These are phyloP conservation scores for Cytospora piceae DNA, from an alignment of 2,329 filamentous ascomycete species.

Conservation along the genomic window DNA sequence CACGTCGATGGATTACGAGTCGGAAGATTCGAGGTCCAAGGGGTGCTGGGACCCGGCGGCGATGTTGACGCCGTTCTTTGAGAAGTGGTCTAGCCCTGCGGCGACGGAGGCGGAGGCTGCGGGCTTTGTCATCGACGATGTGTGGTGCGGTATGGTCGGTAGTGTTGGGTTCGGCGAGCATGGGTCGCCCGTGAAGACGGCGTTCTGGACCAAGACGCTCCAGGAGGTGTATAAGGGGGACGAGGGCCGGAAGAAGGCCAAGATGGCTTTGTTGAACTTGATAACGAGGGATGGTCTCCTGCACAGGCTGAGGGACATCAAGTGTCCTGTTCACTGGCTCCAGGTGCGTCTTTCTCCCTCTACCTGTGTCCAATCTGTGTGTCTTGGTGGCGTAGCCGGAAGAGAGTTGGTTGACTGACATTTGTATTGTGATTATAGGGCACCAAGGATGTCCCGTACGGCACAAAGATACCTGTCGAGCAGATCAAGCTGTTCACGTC, in stretches of 20 bases:
- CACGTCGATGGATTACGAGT: slow-evolving; percentile 59
- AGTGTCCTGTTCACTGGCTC: slow-evolving; percentile 57
- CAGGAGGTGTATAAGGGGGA: slow-evolving; percentile 53
- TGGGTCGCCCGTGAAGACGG: slow-evolving; percentile 41
- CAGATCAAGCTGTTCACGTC: slow-evolving; percentile 56
- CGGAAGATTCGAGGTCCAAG: slow-evolving; percentile 46
- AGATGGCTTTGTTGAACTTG: slow-evolving; percentile 50
- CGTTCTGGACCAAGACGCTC: slow-evolving; percentile 52
- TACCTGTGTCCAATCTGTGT: background rate
- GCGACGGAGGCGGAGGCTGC: slow-evolving; percentile 36
- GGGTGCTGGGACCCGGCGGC: slow-evolving; percentile 55
- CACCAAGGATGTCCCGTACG: slow-evolving; percentile 49
- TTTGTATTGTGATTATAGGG: slow-evolving; percentile 40
- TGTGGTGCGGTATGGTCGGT: slow-evolving; percentile 50
- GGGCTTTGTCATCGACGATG: slow-evolving; percentile 52
- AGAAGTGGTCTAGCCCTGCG: slow-evolving; percentile 44
- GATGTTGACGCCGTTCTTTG: slow-evolving; percentile 46
- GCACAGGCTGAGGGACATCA: slow-evolving; percentile 49
- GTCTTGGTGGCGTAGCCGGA: background rate
- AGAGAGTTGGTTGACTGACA: background rate
- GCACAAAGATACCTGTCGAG: slow-evolving; percentile 45
- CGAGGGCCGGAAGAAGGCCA: slow-evolving; percentile 52
- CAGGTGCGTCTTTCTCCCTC: slow-evolving; percentile 44
- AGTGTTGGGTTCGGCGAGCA: slow-evolving; percentile 50
- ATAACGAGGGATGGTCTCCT: slow-evolving; percentile 53